Evolutionary conservation across 2,329 filamentous ascomycete genomes (phyloP), one percentile per base, ranked within the genome.

Genomic region (Pezicula radicicola): DNA sequence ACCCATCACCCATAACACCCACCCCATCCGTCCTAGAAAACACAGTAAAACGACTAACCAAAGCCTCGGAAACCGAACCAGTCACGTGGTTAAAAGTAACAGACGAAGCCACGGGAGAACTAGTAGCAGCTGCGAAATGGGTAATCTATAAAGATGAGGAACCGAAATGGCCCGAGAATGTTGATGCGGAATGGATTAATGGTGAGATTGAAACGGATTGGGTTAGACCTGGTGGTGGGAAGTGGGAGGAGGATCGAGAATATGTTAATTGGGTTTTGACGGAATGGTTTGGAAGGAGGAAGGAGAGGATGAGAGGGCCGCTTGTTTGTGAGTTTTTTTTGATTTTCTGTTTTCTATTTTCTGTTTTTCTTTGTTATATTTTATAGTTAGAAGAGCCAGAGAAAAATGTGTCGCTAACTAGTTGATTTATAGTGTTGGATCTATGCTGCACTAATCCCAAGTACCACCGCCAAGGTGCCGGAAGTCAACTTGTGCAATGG

Each of bases 401-500:
- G 25, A 25, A 25, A 7, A 25, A 25, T 5, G 5, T 25, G 25
- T 25, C 9, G 10, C 8, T 33, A 13, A 33, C 30, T 33, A 13
- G 7, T 13, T 10, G 7, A 13, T 44, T 27, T 28, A 47, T 48
- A 59, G 56, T 63, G 44, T 48, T 67, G 13, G 57, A 62, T 35
- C 53, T 63, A 13, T 60, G 57, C 15, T 63, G 63, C 45, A 60
- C 57, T 21, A 51, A 62, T 44, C 66, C 64, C 1, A 52, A 54
- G 27, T 61, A 64, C 49, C 63, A 66, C 18, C 50, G 60, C 5
- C 53, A 48, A 10, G 66, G 66, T 3, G 61, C 59, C 1, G 60
- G 58, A 12, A 53, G 51, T 13, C 43, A 60, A 41, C 53, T 67
- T 18, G 49, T 67, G 3, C 15, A 54, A 37, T 68, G 64, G 63